These are phyloP conservation scores for Penicillium canariense DNA, from an alignment of 495 filamentous ascomycete species.

Conservation along the genomic window DNA sequence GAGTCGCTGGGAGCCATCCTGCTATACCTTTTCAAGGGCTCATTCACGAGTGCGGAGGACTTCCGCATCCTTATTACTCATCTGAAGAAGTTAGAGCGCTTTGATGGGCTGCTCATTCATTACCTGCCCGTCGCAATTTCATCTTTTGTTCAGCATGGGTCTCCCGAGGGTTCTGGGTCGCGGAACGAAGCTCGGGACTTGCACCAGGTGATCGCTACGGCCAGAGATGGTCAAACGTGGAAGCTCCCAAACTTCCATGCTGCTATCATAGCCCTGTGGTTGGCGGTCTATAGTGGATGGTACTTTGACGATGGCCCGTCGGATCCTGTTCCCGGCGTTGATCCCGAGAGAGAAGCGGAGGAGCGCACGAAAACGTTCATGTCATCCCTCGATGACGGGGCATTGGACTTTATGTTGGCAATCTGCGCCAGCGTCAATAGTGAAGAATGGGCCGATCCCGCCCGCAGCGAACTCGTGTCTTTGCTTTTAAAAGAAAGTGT, in stretches of 20 bases:
- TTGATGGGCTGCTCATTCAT: conserved; percentile 70
- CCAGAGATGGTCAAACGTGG: conserved; percentile 65
- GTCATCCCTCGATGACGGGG: conserved; percentile 80
- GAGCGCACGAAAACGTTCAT: conserved; percentile 68
- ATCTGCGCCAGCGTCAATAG: conserved; percentile 73
- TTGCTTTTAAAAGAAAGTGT: conserved; percentile 76
- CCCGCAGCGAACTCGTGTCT: conserved; percentile 67
- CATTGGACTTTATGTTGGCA: conserved; percentile 85
- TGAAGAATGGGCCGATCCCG: conserved; percentile 78
- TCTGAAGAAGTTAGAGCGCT: conserved; percentile 65
- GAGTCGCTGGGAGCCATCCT: conserved; percentile 78
- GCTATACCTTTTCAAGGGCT: conserved; percentile 71
- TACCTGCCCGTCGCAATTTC: conserved; percentile 72
- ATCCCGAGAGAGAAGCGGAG: conserved; percentile 63
- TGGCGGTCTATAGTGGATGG: conserved; percentile 87
- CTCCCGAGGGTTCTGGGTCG: conserved; percentile 58
- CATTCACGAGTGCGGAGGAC: conserved; percentile 65
- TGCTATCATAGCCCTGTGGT: conserved; percentile 74
- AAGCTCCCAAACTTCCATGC: conserved; percentile 70
- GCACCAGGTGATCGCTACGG: conserved; percentile 61
- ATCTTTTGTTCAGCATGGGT: conserved; percentile 72
- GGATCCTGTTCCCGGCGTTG: conserved; percentile 51
- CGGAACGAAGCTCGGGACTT: conserved; percentile 66
- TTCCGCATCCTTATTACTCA: conserved; percentile 65
- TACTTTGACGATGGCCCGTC: conserved; percentile 67